phyloP scores from a whole-genome alignment of 225 moss, liverwort and hornwort species.

The Sphagnum contortum region DNA sequence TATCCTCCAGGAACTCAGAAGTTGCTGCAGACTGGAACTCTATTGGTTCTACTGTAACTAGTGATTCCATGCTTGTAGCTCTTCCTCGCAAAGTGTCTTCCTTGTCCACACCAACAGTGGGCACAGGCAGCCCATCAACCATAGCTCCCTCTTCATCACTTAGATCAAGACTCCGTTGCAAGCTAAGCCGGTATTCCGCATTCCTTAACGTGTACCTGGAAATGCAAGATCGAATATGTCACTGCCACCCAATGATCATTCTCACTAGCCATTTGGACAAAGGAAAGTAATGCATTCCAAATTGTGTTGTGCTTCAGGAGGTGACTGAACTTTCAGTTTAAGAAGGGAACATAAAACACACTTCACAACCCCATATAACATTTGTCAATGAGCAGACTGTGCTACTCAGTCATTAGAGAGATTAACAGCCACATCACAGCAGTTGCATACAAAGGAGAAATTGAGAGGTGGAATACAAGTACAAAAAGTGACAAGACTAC shows the following conservation, averaged over 20 bases:
- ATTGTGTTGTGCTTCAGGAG: not conserved
- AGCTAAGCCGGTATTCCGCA: constrained; percentile 48
- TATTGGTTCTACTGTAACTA: not conserved
- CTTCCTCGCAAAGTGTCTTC: not conserved
- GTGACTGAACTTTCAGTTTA: not conserved
- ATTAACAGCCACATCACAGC: no score
- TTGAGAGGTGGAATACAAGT: not conserved
- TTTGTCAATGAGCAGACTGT: no score
- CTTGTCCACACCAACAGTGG: constrained; percentile 2
- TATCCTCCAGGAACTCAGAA: not conserved
- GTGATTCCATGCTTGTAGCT: not conserved
- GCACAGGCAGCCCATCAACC: constrained; percentile 2
- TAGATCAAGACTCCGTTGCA: constrained; percentile 38
- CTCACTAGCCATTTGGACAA: no score
- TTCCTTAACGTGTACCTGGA: constrained; percentile 47
- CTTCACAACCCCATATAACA: no score
- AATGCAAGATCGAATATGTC: not conserved
- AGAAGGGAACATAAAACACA: not conserved
- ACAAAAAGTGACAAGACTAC: not conserved
- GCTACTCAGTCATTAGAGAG: no score
- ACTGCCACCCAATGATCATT: no score
- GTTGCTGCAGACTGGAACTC: constrained; percentile 7
- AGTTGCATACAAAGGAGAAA: no score
- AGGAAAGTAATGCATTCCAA: no score
- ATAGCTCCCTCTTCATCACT: constrained; percentile 7